These are phyloP conservation scores for Salix purpurea DNA, from an alignment of 345 rosid species.

Conservation along the genomic window DNA sequence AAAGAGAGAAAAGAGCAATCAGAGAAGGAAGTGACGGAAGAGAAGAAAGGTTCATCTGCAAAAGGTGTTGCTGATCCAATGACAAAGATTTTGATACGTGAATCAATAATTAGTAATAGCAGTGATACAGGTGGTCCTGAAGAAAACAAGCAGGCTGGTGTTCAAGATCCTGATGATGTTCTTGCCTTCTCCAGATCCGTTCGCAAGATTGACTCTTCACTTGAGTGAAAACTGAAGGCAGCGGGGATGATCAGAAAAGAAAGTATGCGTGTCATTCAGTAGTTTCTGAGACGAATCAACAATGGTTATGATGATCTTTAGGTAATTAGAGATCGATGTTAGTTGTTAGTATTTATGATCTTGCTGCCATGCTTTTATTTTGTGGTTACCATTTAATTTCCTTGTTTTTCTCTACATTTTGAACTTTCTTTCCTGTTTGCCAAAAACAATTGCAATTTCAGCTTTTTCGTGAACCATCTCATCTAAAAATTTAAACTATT, in stretches of 20 bases:
- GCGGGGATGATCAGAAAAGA: background rate
- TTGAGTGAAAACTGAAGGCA: slow-evolving; percentile 14
- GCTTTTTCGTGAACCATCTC: no score
- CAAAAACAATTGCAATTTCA: no score
- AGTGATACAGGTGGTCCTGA: background rate
- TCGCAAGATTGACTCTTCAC: slow-evolving; percentile 34
- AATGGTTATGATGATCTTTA: background rate
- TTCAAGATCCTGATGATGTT: slow-evolving; percentile 21
- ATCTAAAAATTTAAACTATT: no score
- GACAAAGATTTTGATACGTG: background rate
- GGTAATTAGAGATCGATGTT: background rate
- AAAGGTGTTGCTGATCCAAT: background rate
- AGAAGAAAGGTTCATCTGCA: background rate
- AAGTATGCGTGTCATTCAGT: background rate
- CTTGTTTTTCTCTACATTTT: no score
- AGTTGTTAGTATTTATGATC: background rate
- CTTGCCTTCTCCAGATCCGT: slow-evolving; percentile 34
- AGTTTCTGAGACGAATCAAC: background rate
- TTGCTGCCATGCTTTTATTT: background rate
- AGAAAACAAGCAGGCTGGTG: background rate
- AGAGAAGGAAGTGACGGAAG: background rate
- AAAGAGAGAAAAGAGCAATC: background rate
- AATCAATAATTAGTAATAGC: background rate
- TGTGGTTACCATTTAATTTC: background rate
- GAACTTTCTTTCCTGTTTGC: no score